Evolutionary conservation across 2,329 filamentous ascomycete genomes (phyloP).

Genomic region (Pseudogymnoascus sp.): DNA sequence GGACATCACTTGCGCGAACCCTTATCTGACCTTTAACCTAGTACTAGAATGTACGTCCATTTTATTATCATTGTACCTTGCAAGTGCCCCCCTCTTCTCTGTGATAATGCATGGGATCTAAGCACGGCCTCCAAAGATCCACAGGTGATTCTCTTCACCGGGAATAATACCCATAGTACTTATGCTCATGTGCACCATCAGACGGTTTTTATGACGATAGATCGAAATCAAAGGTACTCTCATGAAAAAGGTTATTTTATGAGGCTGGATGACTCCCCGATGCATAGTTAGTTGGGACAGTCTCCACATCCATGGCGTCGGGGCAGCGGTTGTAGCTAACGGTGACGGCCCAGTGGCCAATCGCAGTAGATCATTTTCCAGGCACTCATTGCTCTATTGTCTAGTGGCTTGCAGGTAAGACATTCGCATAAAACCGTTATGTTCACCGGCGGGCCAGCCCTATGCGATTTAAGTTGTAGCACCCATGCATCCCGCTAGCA

Average conservation of each 20-base stretch:
- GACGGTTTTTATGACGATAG: slow-evolving; percentile 1
- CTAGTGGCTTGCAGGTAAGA: not conserved
- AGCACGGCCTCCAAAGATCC: slow-evolving; percentile 5
- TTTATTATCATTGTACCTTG: not conserved
- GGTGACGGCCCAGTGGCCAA: not conserved
- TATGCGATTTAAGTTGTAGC: not conserved
- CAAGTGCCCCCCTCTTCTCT: not conserved
- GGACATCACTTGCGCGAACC: not conserved
- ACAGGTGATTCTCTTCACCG: not conserved
- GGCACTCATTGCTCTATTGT: not conserved
- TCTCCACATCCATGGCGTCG: not conserved
- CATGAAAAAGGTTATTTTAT: not conserved
- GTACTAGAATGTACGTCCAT: not conserved
- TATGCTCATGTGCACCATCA: slow-evolving; percentile 8
- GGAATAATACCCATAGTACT: not conserved
- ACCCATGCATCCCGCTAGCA: not conserved
- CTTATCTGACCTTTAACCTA: slow-evolving; percentile 5
- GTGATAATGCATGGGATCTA: not conserved
- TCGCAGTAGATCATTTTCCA: not conserved
- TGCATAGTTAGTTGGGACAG: not conserved
- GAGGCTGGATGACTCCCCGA: not conserved
- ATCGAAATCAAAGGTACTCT: not conserved
- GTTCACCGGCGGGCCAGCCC: not conserved
- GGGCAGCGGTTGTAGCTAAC: not conserved
- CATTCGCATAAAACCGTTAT: slow-evolving; percentile 5